A percentile compares a stretch with the other conserved stretches of the same genome.
phyloP scores from a whole-genome alignment of 2,329 filamentous ascomycete genomes.

The Beauveria medogensis region DNA sequence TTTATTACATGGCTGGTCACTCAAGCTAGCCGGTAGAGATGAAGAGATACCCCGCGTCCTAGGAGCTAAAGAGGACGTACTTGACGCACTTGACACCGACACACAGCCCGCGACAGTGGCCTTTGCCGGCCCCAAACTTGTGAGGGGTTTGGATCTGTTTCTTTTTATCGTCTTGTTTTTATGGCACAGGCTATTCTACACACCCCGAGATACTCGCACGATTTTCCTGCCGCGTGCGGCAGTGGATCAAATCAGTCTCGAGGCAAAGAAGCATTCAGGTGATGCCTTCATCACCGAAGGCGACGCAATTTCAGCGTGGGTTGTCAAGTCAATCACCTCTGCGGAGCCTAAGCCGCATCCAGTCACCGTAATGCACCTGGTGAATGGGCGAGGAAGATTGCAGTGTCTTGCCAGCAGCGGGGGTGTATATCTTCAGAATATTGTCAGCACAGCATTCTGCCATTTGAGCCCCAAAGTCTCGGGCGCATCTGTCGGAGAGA shows the following conservation, averaged over 20 bases:
- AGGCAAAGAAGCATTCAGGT: constrained; percentile 19
- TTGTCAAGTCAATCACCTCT: constrained; percentile 16
- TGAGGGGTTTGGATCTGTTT: neutral
- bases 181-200: constrained; percentile 6
- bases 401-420: neutral
- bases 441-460: neutral
- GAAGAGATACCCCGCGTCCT: constrained; percentile 28
- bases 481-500: neutral
- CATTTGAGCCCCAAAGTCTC: neutral
- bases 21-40: constrained; percentile 33
- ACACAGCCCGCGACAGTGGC: neutral
- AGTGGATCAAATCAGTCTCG: constrained; percentile 10
- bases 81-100: neutral
- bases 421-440: constrained; percentile 3
- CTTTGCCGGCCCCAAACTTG: neutral
- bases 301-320: constrained; percentile 35
- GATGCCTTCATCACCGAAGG: constrained; percentile 32
- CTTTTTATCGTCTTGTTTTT: neutral
- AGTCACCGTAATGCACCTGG: constrained; percentile 15
- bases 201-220: neutral
- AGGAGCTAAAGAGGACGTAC: constrained; percentile 2
- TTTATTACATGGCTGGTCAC: constrained; percentile 36
- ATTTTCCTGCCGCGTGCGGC: neutral
- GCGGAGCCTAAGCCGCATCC: constrained; percentile 13
- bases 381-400: constrained; percentile 16